These are phyloP conservation scores for Elongisporangium prolatum DNA, from an alignment of 352 stramenopile species.

Conservation along the genomic window DNA sequence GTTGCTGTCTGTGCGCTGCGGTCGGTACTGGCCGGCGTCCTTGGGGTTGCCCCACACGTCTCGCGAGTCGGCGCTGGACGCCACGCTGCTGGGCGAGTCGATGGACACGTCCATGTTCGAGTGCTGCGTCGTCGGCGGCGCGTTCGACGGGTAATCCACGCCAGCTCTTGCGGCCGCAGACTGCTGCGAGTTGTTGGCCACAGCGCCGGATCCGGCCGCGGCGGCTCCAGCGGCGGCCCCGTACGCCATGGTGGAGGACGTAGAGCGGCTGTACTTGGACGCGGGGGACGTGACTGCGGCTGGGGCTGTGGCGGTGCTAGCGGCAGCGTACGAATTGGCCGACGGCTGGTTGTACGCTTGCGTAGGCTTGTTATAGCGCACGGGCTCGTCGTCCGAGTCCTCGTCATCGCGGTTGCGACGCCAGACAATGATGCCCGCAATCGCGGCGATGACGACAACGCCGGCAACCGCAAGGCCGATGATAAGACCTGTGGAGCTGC, in stretches of 20 bases:
- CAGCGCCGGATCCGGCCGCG: conserved; percentile 15
- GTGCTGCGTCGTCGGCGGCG: conserved; percentile 9
- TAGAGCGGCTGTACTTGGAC: conserved; percentile 11
- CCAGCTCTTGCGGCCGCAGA: conserved; percentile 20
- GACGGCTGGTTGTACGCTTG: conserved; percentile 15
- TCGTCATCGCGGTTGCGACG: conserved; percentile 51
- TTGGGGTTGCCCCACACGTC: conserved; percentile 44
- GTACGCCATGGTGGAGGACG: conserved; percentile 7
- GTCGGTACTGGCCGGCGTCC: conserved; percentile 17
- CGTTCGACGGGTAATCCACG: not conserved
- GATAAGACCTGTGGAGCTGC: conserved; percentile 40
- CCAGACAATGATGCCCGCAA: conserved; percentile 56
- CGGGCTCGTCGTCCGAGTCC: conserved; percentile 49
- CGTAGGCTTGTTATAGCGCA: not conserved
- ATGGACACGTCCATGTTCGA: conserved; percentile 28
- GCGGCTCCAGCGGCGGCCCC: conserved; percentile 1
- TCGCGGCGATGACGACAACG: conserved; percentile 33
- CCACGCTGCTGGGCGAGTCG: conserved; percentile 19
- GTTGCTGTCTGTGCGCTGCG: conserved; percentile 45
- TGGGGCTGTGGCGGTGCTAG: conserved; percentile 21
- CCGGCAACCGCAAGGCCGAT: conserved; percentile 36
- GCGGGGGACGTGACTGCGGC: conserved; percentile 12
- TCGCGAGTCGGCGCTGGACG: conserved; percentile 16
- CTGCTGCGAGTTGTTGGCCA: conserved; percentile 21
- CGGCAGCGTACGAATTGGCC: conserved; percentile 7